These are phyloP conservation scores for Botrytis paeoniae DNA, from an alignment of 2,329 filamentous ascomycete genomes.

Conservation along the genomic window DNA sequence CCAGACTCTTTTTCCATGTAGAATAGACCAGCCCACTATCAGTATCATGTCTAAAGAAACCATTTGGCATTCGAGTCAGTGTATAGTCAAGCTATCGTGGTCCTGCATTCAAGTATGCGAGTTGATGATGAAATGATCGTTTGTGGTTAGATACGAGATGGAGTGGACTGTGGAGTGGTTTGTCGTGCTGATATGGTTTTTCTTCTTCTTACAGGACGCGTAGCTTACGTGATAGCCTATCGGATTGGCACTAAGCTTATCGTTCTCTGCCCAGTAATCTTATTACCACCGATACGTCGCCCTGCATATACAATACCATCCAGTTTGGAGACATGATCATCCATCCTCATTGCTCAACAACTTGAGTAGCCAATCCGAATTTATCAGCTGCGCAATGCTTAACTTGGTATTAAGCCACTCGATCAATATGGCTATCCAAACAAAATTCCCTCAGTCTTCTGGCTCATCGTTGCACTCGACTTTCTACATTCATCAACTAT, in stretches of 20 bases:
- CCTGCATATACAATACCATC: neutral
- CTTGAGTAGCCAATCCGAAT: neutral
- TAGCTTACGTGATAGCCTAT: neutral
- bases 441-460: neutral
- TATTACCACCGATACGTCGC: neutral
- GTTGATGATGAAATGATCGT: neutral
- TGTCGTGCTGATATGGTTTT: neutral
- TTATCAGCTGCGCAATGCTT: neutral
- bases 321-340: neutral
- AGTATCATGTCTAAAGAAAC: neutral
- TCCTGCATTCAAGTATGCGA: neutral
- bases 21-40: neutral
- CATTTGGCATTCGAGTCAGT: neutral
- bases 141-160: neutral
- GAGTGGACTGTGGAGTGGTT: neutral
- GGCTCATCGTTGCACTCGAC: neutral
- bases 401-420: neutral
- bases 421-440: neutral
- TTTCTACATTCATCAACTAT: constrained; percentile 17
- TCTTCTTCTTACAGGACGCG: neutral
- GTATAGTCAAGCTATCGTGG: neutral
- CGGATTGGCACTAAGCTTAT: neutral
- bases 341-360: neutral
- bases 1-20: neutral
- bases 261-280: neutral